Evolutionary conservation across 176 grass and related monocot genomes (phyloP), one percentile per base, ranked within the genome.

Genomic region (Ensete glaucum): DNA sequence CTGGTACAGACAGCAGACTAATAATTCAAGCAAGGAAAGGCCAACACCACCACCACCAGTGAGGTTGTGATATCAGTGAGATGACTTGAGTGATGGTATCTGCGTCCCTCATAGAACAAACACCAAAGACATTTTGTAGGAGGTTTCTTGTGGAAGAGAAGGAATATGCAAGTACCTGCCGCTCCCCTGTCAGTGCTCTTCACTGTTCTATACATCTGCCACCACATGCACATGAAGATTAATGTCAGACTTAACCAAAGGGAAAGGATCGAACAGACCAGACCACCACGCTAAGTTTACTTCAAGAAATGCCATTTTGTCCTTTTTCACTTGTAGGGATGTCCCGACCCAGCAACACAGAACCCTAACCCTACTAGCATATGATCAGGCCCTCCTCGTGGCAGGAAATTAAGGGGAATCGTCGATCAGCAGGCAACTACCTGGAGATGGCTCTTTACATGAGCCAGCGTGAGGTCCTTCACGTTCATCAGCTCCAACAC

Each of bases 371-470:
- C 51, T 73, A 73, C 17, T 53, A 24, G 29, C 3, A 23, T 23
- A 34, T 34, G 29, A 34, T 34, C 29, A 34, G 29, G 3, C 22
- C 22, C 22, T 23, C 3, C 3, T 34, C 5, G 29, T 34, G 22
- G 34, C 34, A 43, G 34, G 34, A 43, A 4, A 43, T 6, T 6
- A 43, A 43, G 4, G 34, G 34, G 34, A 43, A 43, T 6, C 4
- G 6, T 43, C 6, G 34, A 43, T 43, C 34, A 43, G 34, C 34
- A 0, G 34, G 4, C 68, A 70, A 77, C 71, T 86, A 92, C 93
- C 93, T 96, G 93, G 9, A 96, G 93, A 80, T 96, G 96, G 77
- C 96, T 99, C 89, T 99, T 99, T 72, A 99, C 91, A 85, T 99
- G 96, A 16, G 96, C 96, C 51, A 99, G 84, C 24, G 89, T 99